phyloP scores from a whole-genome alignment of 2,329 filamentous ascomycete species.

The Cercospora beticola region DNA sequence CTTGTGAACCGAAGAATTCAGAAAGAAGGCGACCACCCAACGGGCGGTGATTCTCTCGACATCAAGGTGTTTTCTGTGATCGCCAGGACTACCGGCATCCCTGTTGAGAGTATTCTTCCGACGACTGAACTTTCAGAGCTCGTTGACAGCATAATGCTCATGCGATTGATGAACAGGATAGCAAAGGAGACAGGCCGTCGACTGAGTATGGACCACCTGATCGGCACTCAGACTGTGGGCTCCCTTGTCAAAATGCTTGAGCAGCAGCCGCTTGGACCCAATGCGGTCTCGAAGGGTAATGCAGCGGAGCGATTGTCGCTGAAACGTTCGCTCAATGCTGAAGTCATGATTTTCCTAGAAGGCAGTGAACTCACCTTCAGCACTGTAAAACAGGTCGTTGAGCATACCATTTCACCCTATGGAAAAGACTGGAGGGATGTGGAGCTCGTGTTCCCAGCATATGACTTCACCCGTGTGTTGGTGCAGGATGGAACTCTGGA shows the following conservation, averaged over 20 bases:
- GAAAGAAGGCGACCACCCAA: neutral
- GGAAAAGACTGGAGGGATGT: neutral
- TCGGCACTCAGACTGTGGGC: neutral
- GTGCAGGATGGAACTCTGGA: neutral
- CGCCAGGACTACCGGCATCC: neutral
- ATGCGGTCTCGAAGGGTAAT: neutral
- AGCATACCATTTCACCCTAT: neutral
- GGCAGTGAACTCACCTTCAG: neutral
- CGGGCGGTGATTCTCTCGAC: neutral
- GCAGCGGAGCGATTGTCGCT: neutral
- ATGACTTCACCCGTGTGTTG: neutral
- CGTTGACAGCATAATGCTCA: slow-evolving; percentile 12
- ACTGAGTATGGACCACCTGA: neutral
- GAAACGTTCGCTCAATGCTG: neutral
- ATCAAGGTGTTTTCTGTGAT: neutral
- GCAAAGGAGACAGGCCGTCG: neutral
- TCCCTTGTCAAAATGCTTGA: neutral
- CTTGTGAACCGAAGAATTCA: neutral
- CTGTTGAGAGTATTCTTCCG: neutral
- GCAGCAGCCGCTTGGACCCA: neutral
- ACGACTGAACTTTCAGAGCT: slow-evolving; percentile 4
- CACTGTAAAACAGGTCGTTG: neutral
- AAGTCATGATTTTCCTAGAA: neutral
- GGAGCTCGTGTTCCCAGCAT: neutral
- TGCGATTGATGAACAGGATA: neutral